Conservation (phyloP, 805 yeast species). For the Yarrowia divulgata region DNA sequence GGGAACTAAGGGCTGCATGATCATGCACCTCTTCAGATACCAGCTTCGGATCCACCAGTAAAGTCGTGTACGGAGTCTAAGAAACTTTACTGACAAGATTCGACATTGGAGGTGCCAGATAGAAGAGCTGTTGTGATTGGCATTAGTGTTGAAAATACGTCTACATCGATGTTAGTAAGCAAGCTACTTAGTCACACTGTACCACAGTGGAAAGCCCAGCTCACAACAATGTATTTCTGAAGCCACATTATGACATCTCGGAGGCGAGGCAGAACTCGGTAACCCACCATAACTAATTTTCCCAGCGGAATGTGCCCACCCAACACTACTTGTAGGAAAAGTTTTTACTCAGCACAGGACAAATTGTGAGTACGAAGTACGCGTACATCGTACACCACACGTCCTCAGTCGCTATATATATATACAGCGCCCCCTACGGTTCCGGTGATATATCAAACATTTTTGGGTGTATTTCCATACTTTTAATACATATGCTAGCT, state of each 20-base stretch:
- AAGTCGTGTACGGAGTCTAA: background rate
- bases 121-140: too few species aligned
- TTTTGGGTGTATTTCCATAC: conserved; percentile 39
- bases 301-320: background rate
- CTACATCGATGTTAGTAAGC: background rate
- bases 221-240: background rate
- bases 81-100: background rate
- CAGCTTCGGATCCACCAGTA: background rate
- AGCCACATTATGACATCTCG: background rate
- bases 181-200: background rate
- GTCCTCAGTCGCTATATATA: too few species aligned
- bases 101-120: too few species aligned
- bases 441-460: conserved; percentile 5
- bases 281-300: background rate
- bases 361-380: too few species aligned
- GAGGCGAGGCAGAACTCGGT: background rate
- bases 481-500: conserved; percentile 36
- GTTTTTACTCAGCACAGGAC: background rate
- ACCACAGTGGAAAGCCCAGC: too few species aligned
- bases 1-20: conserved; percentile 19
- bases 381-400: too few species aligned
- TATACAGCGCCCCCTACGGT: background rate
- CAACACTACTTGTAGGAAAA: background rate
- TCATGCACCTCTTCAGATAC: conserved; percentile 7
- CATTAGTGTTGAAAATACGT: background rate